Base-by-base conservation (phyloP, 768 basidiomycete species). In the Astraeus odoratus region DNA sequence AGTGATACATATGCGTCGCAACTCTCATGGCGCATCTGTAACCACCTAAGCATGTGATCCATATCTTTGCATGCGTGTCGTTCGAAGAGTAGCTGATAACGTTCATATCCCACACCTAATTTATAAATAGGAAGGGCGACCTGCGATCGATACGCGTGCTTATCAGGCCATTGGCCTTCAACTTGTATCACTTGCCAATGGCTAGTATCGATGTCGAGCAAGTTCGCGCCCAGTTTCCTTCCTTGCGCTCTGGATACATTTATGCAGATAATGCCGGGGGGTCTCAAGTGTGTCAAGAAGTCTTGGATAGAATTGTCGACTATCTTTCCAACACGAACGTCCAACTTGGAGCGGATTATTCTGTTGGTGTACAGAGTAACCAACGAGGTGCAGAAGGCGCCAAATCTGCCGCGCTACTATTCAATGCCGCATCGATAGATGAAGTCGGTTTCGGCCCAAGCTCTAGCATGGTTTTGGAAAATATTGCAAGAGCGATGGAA, bases 251-350 rank as follows among this genome's bases (percentile, higher is more conserved):
- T 1, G 79, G 77, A 1, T 86, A 71, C 54, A 72, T 85, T 49
- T 87, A 76, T 54, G 86, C 72, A 3, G 86, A 87, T 66, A 88
- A 84, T 48, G 86, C 86, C 0, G 86, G 84, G 0, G 86, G 85
- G 7, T 86, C 84, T 3, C 86, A 79, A 58, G 76, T 73, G 30
- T 64, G 77, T 1, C 66, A 73, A 39, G 64, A 63, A 39, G 78
- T 80, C 25, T 75, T 79, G 44, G 74, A 81, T 51, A 64, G 72
- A 34, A 73, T 87, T 54, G 70, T 69, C 18, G 80, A 85, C 57
- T 90, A 87, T 56, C 73, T 89, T 12, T 47, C 73, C 25, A 77
- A 82, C 64, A 80, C 81, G 7, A 89, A 89, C 55, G 83, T 77
- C 1, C 86, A 88, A 58, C 73, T 84, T 15, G 80, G 82, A 19